Percentiles rank a stretch among this genome's conserved stretches.
These are phyloP conservation scores for Pseudopyricularia cyperi DNA, from an alignment of 2,329 filamentous ascomycete species.

Conservation along the genomic window DNA sequence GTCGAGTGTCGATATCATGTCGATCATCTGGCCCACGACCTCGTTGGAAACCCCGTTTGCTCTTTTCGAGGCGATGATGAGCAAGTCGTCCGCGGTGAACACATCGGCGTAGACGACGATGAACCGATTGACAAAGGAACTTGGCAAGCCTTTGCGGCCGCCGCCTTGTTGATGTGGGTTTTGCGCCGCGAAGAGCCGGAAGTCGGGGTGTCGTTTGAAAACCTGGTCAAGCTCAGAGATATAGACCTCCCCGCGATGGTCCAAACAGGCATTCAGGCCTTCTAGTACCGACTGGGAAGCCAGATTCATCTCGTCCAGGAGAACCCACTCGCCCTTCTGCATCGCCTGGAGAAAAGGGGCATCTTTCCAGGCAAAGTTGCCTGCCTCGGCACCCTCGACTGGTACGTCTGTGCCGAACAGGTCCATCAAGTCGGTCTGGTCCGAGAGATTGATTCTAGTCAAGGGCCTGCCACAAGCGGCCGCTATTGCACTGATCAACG, in stretches of 20 bases:
- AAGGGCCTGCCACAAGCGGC: constrained; percentile 67
- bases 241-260: constrained; percentile 92
- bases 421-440: constrained; percentile 96
- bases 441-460: constrained; percentile 91
- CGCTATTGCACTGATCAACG: constrained; percentile 75
- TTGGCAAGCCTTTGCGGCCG: constrained; percentile 84
- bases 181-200: constrained; percentile 92
- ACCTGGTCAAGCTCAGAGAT: constrained; percentile 90
- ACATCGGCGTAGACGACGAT: constrained; percentile 95
- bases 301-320: constrained; percentile 97
- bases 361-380: constrained; percentile 89
- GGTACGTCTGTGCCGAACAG: constrained; percentile 94
- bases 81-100: constrained; percentile 69
- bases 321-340: constrained; percentile 92
- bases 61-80: constrained; percentile 66
- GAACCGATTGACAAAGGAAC: constrained; percentile 95
- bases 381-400: constrained; percentile 80
- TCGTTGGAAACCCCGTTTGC: constrained; percentile 51
- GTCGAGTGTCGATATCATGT: constrained; percentile 72
- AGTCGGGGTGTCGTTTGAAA: constrained; percentile 78
- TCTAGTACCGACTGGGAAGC: constrained; percentile 95
- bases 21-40: constrained; percentile 55
- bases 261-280: constrained; percentile 89
- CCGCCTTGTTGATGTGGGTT: constrained; percentile 97
- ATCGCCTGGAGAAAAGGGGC: constrained; percentile 92